Conservation (phyloP, 352 stramenopile species). For the Pythium sukuiense region DNA sequence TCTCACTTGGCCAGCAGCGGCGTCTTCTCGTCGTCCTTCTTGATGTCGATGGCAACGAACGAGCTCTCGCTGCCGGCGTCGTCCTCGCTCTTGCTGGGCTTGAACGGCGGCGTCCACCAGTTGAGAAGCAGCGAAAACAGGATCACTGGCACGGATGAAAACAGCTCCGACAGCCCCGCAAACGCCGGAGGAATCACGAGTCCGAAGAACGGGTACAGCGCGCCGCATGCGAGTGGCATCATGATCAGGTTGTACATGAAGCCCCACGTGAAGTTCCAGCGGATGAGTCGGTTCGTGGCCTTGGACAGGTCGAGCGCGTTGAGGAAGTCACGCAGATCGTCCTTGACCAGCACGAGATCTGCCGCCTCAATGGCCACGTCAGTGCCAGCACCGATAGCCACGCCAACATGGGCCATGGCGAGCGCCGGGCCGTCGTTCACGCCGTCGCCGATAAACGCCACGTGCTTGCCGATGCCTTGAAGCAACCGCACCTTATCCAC, state of each 20-base stretch:
- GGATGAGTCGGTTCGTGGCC: conserved; percentile 67
- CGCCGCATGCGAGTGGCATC: conserved; percentile 74
- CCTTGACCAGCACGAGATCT: conserved; percentile 75
- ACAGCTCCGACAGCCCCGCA: conserved; percentile 66
- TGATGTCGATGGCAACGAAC: conserved; percentile 19
- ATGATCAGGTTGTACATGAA: conserved; percentile 75
- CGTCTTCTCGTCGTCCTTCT: conserved; percentile 16
- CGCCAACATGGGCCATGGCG: conserved; percentile 65
- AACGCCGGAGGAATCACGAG: conserved; percentile 68
- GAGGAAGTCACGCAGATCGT: conserved; percentile 64
- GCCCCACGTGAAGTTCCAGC: conserved; percentile 73
- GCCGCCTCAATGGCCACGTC: conserved; percentile 72
- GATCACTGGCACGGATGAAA: conserved; percentile 79
- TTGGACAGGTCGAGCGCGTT: conserved; percentile 62
- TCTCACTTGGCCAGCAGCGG: conserved; percentile 14
- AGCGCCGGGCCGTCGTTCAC: conserved; percentile 73
- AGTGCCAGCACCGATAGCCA: conserved; percentile 64
- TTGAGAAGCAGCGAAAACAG: conserved; percentile 76
- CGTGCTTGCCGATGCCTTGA: conserved; percentile 65
- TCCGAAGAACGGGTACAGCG: conserved; percentile 56
- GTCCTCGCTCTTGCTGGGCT: conserved; percentile 22
- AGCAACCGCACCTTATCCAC: conserved; percentile 72
- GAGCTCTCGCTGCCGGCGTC: conserved; percentile 12
- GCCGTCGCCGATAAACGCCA: conserved; percentile 76
- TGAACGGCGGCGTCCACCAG: conserved; percentile 55